Conservation (phyloP, 75 land plant genomes). For the Picea glauca region DNA sequence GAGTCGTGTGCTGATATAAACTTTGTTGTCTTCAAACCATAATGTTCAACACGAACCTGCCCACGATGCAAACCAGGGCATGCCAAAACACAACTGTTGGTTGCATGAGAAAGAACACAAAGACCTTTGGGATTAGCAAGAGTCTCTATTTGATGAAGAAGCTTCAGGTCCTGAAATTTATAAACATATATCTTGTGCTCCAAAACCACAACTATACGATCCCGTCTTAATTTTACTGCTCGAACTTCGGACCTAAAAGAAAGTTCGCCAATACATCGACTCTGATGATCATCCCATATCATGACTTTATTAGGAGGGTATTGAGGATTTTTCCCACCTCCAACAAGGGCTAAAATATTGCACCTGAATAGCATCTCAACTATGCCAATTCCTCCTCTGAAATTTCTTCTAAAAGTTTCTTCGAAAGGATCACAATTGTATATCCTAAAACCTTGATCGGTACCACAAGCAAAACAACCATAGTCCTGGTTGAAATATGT, state of each 20-base stretch:
- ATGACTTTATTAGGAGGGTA: constrained; percentile 84
- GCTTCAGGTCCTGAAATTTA: constrained; percentile 68
- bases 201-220: constrained; percentile 72
- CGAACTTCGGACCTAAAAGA: constrained; percentile 84
- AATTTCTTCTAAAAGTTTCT: constrained; percentile 67
- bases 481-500: constrained; percentile 81
- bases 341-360: constrained; percentile 84
- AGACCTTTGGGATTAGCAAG: constrained; percentile 82
- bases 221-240: constrained; percentile 51
- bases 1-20: constrained; percentile 81
- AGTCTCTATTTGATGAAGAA: constrained; percentile 85
- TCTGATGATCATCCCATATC: constrained; percentile 89
- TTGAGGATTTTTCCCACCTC: constrained; percentile 53
- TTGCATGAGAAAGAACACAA: constrained; percentile 67
- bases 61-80: constrained; percentile 83
- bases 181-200: constrained; percentile 93
- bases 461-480: constrained; percentile 80
- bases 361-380: constrained; percentile 89
- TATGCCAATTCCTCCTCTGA: constrained; percentile 61
- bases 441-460: constrained; percentile 80
- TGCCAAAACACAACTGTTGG: constrained; percentile 68
- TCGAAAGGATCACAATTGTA: constrained; percentile 79
- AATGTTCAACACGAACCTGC: constrained; percentile 78
- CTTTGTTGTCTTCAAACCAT: constrained; percentile 68
- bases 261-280: constrained; percentile 85